Percentiles rank a stretch among this genome's conserved stretches.
These are phyloP conservation scores for Pseudonitzschia multistriata DNA, from an alignment of 108 stramenopile genomes.

Conservation along the genomic window DNA sequence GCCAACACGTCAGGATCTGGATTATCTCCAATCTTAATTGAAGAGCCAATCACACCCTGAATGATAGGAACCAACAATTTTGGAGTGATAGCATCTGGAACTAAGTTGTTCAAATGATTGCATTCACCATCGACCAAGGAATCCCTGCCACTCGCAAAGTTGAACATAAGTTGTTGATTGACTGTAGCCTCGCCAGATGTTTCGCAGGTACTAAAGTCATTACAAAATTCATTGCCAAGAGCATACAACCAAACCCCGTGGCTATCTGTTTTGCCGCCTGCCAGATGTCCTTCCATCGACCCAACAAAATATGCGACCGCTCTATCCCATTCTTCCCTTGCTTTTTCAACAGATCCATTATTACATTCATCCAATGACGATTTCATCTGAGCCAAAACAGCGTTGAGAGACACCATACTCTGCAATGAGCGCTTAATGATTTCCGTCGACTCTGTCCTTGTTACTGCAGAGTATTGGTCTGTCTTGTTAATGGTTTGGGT, in stretches of 20 bases:
- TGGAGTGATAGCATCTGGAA: slow-evolving; percentile 40
- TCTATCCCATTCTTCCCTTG: slow-evolving; percentile 41
- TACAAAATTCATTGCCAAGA: slow-evolving; percentile 71
- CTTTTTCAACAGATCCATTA: slow-evolving; percentile 16
- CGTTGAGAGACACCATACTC: slow-evolving; percentile 50
- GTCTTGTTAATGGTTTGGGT: slow-evolving; percentile 27
- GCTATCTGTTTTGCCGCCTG: slow-evolving; percentile 37
- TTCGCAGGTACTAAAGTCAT: slow-evolving; percentile 53
- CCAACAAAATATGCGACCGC: slow-evolving; percentile 72
- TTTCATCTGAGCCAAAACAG: slow-evolving; percentile 41
- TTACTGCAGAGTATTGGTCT: slow-evolving; percentile 26
- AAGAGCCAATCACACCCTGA: slow-evolving; percentile 36
- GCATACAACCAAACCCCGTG: slow-evolving; percentile 59
- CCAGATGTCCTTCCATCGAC: slow-evolving; percentile 54
- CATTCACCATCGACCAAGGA: slow-evolving; percentile 42
- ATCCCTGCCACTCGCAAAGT: slow-evolving; percentile 46
- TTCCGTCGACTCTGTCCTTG: slow-evolving; percentile 40
- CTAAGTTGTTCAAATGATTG: slow-evolving; percentile 19
- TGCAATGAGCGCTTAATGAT: slow-evolving; percentile 49
- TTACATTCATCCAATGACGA: slow-evolving; percentile 35
- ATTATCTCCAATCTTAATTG: slow-evolving; percentile 12
- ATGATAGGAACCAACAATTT: slow-evolving; percentile 47
- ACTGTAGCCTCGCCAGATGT: slow-evolving; percentile 43
- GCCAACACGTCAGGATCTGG: slow-evolving; percentile 23
- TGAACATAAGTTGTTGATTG: slow-evolving; percentile 47